A percentile compares a stretch with the other conserved stretches of the same genome.
Evolutionary conservation across 169 alveolate genomes (phyloP).

Genomic region (Prorocentrum cordatum): DNA sequence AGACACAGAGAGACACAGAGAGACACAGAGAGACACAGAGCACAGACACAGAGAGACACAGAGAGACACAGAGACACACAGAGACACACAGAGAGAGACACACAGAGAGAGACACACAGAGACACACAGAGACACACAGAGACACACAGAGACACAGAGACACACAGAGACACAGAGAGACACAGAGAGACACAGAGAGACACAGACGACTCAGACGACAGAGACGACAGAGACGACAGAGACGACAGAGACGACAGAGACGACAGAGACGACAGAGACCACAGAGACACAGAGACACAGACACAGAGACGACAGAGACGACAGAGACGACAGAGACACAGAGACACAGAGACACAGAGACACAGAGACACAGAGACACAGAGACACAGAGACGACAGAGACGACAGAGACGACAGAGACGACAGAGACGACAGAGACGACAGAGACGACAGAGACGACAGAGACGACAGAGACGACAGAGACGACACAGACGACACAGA

Average conservation of each 20-base stretch:
- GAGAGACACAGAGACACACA: not conserved
- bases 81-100: not conserved
- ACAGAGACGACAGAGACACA: too few relatives aligned
- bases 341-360: too few relatives aligned
- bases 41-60: not conserved
- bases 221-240: not conserved
- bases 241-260: not conserved
- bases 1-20: not conserved
- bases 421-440: too few relatives aligned
- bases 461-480: too few relatives aligned
- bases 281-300: not conserved
- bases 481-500: too few relatives aligned
- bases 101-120: not conserved
- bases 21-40: not conserved
- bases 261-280: not conserved
- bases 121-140: conserved; percentile 1
- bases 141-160: not conserved
- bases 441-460: too few relatives aligned
- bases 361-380: too few relatives aligned
- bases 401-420: too few relatives aligned
- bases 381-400: too few relatives aligned
- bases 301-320: too few relatives aligned
- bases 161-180: not conserved
- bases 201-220: not conserved
- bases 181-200: not conserved